Conservation (phyloP, 805 yeast species). For the Candida xiaguanensis region DNA sequence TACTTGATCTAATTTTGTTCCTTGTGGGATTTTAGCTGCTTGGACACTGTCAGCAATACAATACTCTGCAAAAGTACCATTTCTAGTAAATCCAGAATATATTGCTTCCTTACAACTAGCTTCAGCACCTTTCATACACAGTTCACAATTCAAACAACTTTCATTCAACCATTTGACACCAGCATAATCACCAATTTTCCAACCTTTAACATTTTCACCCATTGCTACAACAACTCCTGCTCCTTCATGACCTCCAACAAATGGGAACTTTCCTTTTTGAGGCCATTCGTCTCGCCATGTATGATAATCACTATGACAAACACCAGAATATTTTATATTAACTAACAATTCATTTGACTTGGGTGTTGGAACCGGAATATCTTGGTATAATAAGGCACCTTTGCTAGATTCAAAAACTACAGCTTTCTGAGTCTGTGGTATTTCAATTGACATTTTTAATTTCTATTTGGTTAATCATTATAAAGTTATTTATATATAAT, state of each 20-base stretch:
- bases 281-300: slow-evolving; percentile 50
- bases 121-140: slow-evolving; percentile 42
- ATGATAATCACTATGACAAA: slow-evolving; percentile 45
- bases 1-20: slow-evolving; percentile 50
- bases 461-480: too few relatives aligned
- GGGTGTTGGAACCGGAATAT: slow-evolving; percentile 41
- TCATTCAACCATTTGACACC: slow-evolving; percentile 47
- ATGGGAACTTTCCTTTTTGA: slow-evolving; percentile 40
- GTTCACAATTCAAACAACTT: slow-evolving; percentile 41
- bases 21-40: slow-evolving; percentile 56
- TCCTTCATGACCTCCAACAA: slow-evolving; percentile 48
- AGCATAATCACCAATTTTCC: slow-evolving; percentile 42
- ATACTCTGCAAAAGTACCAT: slow-evolving; percentile 65
- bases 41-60: slow-evolving; percentile 64
- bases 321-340: slow-evolving; percentile 44
- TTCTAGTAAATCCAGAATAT: slow-evolving; percentile 71
- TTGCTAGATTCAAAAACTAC: slow-evolving; percentile 39
- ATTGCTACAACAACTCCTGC: slow-evolving; percentile 46
- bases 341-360: slow-evolving; percentile 39
- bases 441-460: slow-evolving; percentile 17
- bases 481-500: too few relatives aligned
- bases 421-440: slow-evolving; percentile 43
- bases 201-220: slow-evolving; percentile 39
- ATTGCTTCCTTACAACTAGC: slow-evolving; percentile 61
- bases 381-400: slow-evolving; percentile 39